These are phyloP conservation scores for Phytopythium kandeliae DNA, from an alignment of 352 stramenopile species.

Conservation along the genomic window DNA sequence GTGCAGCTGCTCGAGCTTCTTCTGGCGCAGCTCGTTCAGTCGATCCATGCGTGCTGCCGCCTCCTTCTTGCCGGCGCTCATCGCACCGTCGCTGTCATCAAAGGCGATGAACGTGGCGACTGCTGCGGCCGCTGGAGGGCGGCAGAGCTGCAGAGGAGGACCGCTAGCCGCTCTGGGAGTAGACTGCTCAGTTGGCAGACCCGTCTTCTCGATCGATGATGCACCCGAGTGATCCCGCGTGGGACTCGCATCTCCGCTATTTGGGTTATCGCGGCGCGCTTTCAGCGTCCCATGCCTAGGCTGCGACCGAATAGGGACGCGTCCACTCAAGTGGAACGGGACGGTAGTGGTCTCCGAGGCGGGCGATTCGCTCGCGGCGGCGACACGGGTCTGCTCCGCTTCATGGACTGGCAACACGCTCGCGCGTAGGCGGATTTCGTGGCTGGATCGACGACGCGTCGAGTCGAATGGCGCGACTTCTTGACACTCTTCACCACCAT, in stretches of 20 bases:
- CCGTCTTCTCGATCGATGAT: neutral
- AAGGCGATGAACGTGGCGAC: conserved; percentile 7
- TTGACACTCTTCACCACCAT: too few species aligned
- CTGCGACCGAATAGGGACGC: conserved; percentile 33
- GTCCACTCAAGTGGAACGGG: conserved; percentile 19
- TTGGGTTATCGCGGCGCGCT: neutral
- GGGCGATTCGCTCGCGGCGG: neutral
- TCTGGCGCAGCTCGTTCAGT: conserved; percentile 43
- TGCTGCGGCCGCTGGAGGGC: neutral
- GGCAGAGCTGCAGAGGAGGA: neutral
- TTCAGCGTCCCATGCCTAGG: neutral
- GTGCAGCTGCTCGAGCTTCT: conserved; percentile 63
- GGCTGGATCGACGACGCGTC: too few species aligned
- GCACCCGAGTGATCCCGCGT: neutral
- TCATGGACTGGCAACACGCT: too few species aligned
- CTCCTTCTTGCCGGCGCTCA: neutral
- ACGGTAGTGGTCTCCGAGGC: neutral
- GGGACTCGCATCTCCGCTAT: too few species aligned
- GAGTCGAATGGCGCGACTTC: too few species aligned
- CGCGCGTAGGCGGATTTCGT: too few species aligned
- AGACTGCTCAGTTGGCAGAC: neutral
- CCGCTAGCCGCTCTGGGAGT: neutral
- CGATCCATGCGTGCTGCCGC: conserved; percentile 14
- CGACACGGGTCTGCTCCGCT: neutral
- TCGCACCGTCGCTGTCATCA: conserved; percentile 4